Evolutionary conservation across 805 yeast species (phyloP), one percentile per base, ranked within the genome.

Genomic region (Lipomyces sp.): DNA sequence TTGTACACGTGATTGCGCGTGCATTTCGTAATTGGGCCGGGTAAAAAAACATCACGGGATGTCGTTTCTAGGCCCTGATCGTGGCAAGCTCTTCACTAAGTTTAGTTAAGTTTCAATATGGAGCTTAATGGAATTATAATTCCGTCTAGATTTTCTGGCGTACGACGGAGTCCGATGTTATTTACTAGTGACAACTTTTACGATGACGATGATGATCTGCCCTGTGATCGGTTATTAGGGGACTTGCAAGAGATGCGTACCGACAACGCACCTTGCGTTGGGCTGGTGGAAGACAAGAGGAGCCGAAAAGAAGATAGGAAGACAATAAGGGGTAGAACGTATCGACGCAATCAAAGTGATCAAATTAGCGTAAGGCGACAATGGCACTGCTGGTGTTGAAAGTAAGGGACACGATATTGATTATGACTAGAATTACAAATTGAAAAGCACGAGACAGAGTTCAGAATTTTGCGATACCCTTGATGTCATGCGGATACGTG

Each of bases 341-440:
- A 18, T 33, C 29, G 34, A 18, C 58, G 58, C 15, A 53, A 59
- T 13, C 55, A 57, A 39, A 51, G 45, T 10, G 62, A 45, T 53
- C 62, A 59, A 18, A 59, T 59, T n/a, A 57, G 39, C 39, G 53
- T 57, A 37, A 13, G 24, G 24, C 24, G 24, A 24, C 33, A 34
- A 11, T 29, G 34, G 54, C 29, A 1, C 24, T 51, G 34, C 3
- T 29, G 8, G 30, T n/a, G 15, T 8, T 32, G 42, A 29, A 32
- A 33, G 24, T 15, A 4, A 4, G 1, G 15, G 10, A 11, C 8
- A n/a, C 34, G 32, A 32, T 7, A 13, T 34, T 51, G 54, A 51
- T 32, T 51, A 51, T 15, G 33, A 13, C 29, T 35, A 55, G 59
- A 55, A 55, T 33, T 55, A 55, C 59, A 39, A 18, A 15, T 53